Evolutionary conservation across 2,329 filamentous ascomycete genomes (phyloP), one percentile per base, ranked within the genome.

Genomic region (Dryadomyces quercivorus): DNA sequence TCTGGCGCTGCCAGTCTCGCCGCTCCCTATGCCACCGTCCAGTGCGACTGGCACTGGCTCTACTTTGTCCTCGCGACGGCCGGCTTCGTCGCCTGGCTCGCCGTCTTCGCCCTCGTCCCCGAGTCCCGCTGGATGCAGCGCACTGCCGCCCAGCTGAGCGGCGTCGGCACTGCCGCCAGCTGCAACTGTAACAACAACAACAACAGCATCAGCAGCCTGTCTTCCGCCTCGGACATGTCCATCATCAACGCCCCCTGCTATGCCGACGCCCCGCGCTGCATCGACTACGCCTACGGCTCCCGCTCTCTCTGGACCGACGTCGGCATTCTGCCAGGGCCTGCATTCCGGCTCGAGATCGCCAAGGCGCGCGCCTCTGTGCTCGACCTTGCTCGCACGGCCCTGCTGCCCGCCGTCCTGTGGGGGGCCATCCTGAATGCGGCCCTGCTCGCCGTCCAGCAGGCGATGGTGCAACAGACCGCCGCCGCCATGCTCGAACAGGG

Each of bases 371-470:
- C 44, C 18, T 61, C 62, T 26, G 58, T 66, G 57, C 52, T 65
- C 9, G 60, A 67, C 50, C 63, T 64, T 13, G 49, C 66, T n/a
- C 63, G 65, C 48, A 67, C 65, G 13, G 63, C 62, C 2, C 51
- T 66, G 13, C 66, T 68, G 56, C 67, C 68, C 1, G 61, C 63
- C 36, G 62, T 70, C 15, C 36, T 68, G 8, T 70, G 67, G 64
- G 60, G 60, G 9, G 61, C 67, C 4, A 51, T 65, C 10, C 56
- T 64, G 31, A 66, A 67, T 54, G 62, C 61, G 42, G 59, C 61
- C 34, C 61, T 68, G 55, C 43, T 64, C 34, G 60, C 63, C 21
- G 62, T 59, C 45, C 63, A 62, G 51, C 62, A 63, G 44, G 63
- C 65, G 7, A 59, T 62, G 18, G 57, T 59, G 50, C 64, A 64